phyloP scores from a whole-genome alignment of 495 filamentous ascomycete genomes.

The Geoglossum glabrum region DNA sequence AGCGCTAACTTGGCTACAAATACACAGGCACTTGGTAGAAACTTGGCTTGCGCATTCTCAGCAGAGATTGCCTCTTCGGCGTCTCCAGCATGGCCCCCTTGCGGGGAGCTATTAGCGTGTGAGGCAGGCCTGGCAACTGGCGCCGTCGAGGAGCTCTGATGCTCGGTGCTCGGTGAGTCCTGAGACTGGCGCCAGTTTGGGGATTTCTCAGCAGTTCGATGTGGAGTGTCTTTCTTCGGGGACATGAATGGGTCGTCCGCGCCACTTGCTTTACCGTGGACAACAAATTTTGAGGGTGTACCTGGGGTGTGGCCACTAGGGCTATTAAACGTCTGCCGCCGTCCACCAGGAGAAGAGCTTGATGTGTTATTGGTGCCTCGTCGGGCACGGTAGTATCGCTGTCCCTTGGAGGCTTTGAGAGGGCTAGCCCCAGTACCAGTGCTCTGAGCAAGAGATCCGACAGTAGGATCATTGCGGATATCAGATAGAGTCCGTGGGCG shows the following conservation, averaged over 20 bases:
- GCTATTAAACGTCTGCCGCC: not conserved
- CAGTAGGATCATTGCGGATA: not conserved
- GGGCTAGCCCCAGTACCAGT: not conserved
- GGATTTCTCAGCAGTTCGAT: not conserved
- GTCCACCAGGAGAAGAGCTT: slow-evolving; percentile 2
- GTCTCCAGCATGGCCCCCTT: not conserved
- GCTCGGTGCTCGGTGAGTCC: slow-evolving; percentile 1
- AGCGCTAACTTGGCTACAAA: slow-evolving; percentile 43
- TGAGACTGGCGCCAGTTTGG: not conserved
- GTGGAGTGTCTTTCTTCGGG: not conserved
- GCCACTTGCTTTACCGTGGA: not conserved
- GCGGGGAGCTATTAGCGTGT: not conserved
- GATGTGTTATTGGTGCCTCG: not conserved
- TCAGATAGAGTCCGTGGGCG: not conserved
- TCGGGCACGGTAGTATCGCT: slow-evolving; percentile 1
- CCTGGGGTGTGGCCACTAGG: not conserved
- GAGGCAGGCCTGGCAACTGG: not conserved
- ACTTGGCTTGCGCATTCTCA: slow-evolving; percentile 36
- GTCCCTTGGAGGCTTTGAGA: not conserved
- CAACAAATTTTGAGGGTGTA: slow-evolving; percentile 1
- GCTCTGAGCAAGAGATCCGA: not conserved
- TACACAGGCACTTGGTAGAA: slow-evolving; percentile 33
- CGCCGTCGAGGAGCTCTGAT: not conserved
- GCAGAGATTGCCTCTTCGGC: slow-evolving; percentile 10
- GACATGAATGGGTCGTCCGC: slow-evolving; percentile 9